Evolutionary conservation across 2,329 filamentous ascomycete species (phyloP), one percentile per base, ranked within the genome.

Genomic region (Trichoderma sp.): DNA sequence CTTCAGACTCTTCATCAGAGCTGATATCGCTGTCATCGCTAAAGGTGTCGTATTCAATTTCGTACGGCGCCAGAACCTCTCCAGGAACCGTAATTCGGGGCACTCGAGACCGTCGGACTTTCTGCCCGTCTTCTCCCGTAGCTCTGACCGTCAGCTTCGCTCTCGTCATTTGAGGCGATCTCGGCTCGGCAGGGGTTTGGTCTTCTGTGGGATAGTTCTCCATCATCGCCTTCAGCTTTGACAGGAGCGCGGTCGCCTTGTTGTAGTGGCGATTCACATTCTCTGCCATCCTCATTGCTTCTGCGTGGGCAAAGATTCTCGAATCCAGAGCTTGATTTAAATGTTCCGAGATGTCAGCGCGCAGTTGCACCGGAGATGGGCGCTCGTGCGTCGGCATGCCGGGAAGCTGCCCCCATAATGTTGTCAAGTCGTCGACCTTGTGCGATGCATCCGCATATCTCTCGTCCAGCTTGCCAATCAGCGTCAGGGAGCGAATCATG

Each of bases 21-120:
- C 83, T 86, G 49, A 83, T 83, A 24, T 87, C 86, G 72, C 82
- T 85, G 16, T 83, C 83, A 27, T 85, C 86, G 58, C 81, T 86
- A 70, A 84, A 87, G 0, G 83, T 82, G 63, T 89, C 87, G 75
- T 88, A 89, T 70, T 89, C 87, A 29, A 90, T 78, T 68, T 91
- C 88, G 74, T 89, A 90, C 0, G 88, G 88, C 1, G 88, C 88
- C 58, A 90, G 81, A 10, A 91, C 88, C 75, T 91, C 88, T 56
- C 88, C 88, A 1, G 88, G 88, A 13, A 91, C 87, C 1, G 88
- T 90, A 57, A 91, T 89, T 53, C 86, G 83, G 6, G 88, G 87
- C 5, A 85, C 82, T 40, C 78, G 79, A 16, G 79, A 84, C 21
- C 82, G 81, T 37, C 81, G 82, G 37, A 82, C 78, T 74, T 81